These are phyloP conservation scores for Lactarius sp. DNA, from an alignment of 768 basidiomycete species.

Conservation along the genomic window DNA sequence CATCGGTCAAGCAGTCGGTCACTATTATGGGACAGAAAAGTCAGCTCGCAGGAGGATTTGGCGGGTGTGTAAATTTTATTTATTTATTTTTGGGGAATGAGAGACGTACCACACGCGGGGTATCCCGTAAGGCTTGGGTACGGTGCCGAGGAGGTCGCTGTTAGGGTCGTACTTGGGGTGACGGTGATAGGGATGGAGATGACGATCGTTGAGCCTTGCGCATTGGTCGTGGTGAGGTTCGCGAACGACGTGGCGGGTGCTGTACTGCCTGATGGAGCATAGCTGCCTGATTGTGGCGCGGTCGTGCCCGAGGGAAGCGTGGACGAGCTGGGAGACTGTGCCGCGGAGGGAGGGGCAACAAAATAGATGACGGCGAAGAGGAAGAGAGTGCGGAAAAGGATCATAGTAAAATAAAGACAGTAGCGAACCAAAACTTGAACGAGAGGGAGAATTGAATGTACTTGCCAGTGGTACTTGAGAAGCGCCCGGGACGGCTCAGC, in stretches of 20 bases:
- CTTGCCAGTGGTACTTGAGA: too few relatives aligned
- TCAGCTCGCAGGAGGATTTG: background rate
- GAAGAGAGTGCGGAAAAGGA: background rate
- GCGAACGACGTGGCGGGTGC: background rate
- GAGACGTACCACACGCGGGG: slow-evolving; percentile 20
- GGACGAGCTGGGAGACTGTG: background rate
- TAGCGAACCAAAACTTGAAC: too few relatives aligned
- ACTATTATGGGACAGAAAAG: slow-evolving; percentile 31
- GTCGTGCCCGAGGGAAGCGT: background rate
- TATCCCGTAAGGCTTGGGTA: slow-evolving; percentile 18
- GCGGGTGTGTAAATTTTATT: background rate
- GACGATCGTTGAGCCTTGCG: slow-evolving; percentile 20
- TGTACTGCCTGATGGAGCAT: background rate
- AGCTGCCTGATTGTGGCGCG: background rate
- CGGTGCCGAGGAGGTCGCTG: slow-evolving; percentile 11
- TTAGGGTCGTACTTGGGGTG: background rate
- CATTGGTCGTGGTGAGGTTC: slow-evolving; percentile 20
- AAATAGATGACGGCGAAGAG: background rate
- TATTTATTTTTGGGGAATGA: background rate
- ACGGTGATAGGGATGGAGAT: slow-evolving; percentile 24
- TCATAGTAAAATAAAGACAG: background rate
- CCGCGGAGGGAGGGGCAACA: background rate
- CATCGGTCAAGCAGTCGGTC: slow-evolving; percentile 40
- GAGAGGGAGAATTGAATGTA: too few relatives aligned
- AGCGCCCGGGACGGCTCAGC: too few relatives aligned